Evolutionary conservation across 176 grass and related monocot species (phyloP), one percentile per base, ranked within the genome.

Genomic region (Eleusine indica): DNA sequence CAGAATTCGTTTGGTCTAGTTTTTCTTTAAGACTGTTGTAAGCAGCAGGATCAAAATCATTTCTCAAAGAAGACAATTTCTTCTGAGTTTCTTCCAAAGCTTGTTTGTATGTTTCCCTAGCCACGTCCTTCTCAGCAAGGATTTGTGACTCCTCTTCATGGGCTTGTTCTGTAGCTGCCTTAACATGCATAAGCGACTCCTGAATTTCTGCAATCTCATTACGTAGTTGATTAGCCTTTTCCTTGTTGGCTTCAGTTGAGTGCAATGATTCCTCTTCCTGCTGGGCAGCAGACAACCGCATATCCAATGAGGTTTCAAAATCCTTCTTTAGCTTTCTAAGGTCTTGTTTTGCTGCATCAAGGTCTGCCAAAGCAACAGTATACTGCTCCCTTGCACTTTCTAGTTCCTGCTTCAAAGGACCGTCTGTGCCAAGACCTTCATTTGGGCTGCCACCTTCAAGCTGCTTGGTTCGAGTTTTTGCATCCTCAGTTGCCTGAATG

Each of bases 291-390:
- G 85, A 86, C 30, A 98, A 86, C 73, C 91, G 93, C 80, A 87
- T 90, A 79, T 95, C 93, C 72, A 95, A 80, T 25, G 96, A 98
- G 66, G 77, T 85, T 66, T 95, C 89, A 79, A 94, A 98, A 91
- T 98, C 96, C 83, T 94, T 98, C 83, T 91, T 98, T 35, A 95
- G 81, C 53, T 87, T 94, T 84, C 93, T 98, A 78, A 98, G 89
- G 54, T 98, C 96, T 60, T 92, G 91, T 81, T 98, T 98, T 63
- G 93, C 91, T 51, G 83, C 79, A 90, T 98, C 91, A 79, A 98
- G 96, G 58, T 97, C 95, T 40, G 84, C 79, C 79, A 97, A 85
- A 82, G 86, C 95, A 85, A 87, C 84, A 70, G 85, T 57, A 79
- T 94, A 91, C n/a, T 93, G 90, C 56, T 94, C 90, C 84, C 90